Evolutionary conservation across 306 rosid species (phyloP).

Genomic region (Cucurbita argyrosperma): DNA sequence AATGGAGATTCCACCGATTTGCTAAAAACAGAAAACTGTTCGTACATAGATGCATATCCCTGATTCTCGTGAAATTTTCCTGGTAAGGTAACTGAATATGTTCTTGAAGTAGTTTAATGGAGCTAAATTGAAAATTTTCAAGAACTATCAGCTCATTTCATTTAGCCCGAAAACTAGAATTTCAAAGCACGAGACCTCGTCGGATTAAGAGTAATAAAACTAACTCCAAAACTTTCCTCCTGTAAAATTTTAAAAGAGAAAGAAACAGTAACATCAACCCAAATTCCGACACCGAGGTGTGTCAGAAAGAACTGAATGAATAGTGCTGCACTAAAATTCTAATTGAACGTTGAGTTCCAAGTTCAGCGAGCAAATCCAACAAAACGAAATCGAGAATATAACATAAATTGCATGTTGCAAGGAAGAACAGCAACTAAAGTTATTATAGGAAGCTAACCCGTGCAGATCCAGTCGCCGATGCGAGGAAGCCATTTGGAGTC

Average conservation of each 20-base stretch:
- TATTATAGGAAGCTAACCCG: conserved; percentile 37
- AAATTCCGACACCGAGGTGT: neutral
- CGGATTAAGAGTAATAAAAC: neutral
- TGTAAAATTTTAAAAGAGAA: neutral
- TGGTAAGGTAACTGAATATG: neutral
- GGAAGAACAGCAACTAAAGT: neutral
- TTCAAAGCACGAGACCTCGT: neutral
- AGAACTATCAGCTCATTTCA: neutral
- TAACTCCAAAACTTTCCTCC: neutral
- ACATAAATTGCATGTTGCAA: neutral
- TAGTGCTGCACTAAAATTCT: neutral
- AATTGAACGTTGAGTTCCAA: neutral
- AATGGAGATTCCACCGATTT: neutral
- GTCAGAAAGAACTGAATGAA: neutral
- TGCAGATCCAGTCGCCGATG: conserved; percentile 95
- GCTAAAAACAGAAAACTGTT: neutral
- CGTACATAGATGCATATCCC: neutral
- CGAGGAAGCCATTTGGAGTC: conserved; percentile 98
- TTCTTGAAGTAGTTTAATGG: neutral
- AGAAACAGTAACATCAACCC: neutral
- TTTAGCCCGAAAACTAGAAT: neutral
- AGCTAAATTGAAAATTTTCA: neutral
- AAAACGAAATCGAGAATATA: neutral
- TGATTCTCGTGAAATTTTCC: neutral
- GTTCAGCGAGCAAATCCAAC: neutral